Evolutionary conservation across 768 basidiomycete genomes (phyloP).

Genomic region (Tylopilus sp.): DNA sequence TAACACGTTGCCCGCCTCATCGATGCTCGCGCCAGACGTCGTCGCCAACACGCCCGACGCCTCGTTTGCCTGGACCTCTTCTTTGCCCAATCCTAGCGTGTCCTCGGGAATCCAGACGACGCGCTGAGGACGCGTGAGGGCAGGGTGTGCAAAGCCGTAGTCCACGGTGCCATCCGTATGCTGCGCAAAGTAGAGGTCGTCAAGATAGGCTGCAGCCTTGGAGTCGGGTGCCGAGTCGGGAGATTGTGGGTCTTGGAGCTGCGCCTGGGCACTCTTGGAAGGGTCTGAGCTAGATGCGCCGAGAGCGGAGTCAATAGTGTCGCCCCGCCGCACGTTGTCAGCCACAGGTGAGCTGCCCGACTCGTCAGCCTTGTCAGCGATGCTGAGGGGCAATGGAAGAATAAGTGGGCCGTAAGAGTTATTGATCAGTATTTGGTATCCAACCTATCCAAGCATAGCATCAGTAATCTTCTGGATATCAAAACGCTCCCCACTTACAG

Average conservation of each 20-base stretch:
- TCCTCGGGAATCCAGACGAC: constrained; percentile 87
- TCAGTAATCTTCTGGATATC: not conserved
- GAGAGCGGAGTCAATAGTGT: constrained; percentile 8
- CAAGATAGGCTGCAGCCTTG: constrained; percentile 8
- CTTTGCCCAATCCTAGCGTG: constrained; percentile 43
- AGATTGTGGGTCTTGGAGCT: not conserved
- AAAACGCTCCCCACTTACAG: constrained; percentile 45
- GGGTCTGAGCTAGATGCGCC: constrained; percentile 7
- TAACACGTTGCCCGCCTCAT: constrained; percentile 55
- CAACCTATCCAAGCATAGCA: constrained; percentile 34
- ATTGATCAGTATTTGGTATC: constrained; percentile 71
- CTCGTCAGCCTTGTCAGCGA: constrained; percentile 65
- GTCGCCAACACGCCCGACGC: constrained; percentile 51
- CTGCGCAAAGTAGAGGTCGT: constrained; percentile 23
- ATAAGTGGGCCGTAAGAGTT: constrained; percentile 80
- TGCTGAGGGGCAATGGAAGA: constrained; percentile 69
- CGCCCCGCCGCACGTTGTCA: constrained; percentile 11
- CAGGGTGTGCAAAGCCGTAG: constrained; percentile 87
- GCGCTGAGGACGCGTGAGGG: constrained; percentile 66
- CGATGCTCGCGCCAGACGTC: constrained; percentile 51
- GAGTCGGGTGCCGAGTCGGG: constrained; percentile 2
- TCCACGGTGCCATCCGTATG: constrained; percentile 30
- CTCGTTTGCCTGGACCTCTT: constrained; percentile 57
- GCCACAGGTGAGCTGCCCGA: constrained; percentile 7
- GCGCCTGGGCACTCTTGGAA: not conserved